Conservation (phyloP, 306 rosid species). For the Astragalus glycyphyllos region DNA sequence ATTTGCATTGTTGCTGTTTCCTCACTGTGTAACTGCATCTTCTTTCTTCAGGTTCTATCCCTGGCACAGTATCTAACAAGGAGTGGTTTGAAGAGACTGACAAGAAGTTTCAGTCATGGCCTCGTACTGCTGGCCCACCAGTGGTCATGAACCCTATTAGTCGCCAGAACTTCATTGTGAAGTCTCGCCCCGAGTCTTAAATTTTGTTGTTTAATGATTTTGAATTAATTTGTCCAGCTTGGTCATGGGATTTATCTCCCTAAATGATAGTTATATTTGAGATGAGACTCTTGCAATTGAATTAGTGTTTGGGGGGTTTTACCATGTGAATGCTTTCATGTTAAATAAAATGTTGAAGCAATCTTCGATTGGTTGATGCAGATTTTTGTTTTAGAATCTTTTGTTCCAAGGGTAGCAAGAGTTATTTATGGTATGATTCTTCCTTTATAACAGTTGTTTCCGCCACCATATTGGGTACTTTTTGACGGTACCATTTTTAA, state of each 20-base stretch:
- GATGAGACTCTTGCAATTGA: constrained; percentile 37
- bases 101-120: constrained; percentile 91
- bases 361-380: constrained; percentile 20
- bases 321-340: constrained; percentile 37
- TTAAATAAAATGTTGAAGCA: constrained; percentile 48
- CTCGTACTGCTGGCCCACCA: constrained; percentile 86
- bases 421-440: background rate
- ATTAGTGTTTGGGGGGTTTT: constrained; percentile 28
- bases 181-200: constrained; percentile 57
- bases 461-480: background rate
- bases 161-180: constrained; percentile 78
- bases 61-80: constrained; percentile 62
- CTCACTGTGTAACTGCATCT: constrained; percentile 30
- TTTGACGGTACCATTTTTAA: constrained; percentile 1
- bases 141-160: constrained; percentile 78
- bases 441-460: background rate
- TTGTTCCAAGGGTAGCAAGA: background rate
- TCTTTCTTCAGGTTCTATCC: constrained; percentile 69
- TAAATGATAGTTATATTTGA: constrained; percentile 34
- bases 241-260: constrained; percentile 32
- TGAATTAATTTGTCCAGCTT: constrained; percentile 25
- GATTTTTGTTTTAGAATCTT: constrained; percentile 25
- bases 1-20: constrained; percentile 4
- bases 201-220: constrained; percentile 38
- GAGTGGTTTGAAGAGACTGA: constrained; percentile 92